Evolutionary conservation across 345 rosid species (phyloP).

Genomic region (Citrus reticulata): DNA sequence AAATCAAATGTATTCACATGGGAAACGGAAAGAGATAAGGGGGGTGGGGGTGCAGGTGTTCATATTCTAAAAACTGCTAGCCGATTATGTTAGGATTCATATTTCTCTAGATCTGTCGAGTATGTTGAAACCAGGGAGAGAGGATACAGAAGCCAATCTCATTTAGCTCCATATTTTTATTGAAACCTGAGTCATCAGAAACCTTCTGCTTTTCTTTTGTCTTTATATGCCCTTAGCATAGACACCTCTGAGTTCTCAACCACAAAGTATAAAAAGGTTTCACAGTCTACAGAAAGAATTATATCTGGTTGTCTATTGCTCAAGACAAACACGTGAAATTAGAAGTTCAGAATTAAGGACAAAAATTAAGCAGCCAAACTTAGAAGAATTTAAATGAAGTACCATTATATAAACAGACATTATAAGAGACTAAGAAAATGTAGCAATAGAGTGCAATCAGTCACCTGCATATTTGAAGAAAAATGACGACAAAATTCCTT

Average conservation of each 20-base stretch:
- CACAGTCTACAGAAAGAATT: background rate
- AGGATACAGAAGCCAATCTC: background rate
- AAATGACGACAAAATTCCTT: constrained; percentile 39
- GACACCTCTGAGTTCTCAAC: background rate
- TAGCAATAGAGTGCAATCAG: background rate
- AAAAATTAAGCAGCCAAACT: background rate
- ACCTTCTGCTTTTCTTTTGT: background rate
- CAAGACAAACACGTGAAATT: background rate
- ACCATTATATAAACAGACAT: background rate
- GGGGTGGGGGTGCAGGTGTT: background rate
- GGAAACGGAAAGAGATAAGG: background rate
- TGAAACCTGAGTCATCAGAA: background rate
- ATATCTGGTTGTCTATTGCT: background rate
- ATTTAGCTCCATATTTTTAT: background rate
- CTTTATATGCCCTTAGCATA: background rate
- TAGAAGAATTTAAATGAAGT: background rate
- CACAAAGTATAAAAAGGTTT: background rate
- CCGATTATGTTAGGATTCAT: background rate
- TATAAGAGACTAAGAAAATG: background rate
- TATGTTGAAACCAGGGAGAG: background rate
- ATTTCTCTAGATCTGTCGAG: background rate
- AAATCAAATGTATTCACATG: background rate
- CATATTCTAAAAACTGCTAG: background rate
- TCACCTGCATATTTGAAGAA: constrained; percentile 45
- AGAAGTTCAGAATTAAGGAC: background rate